Evolutionary conservation across 192 early-diverging fungal species (phyloP).

Genomic region (Umbelopsis sp.): DNA sequence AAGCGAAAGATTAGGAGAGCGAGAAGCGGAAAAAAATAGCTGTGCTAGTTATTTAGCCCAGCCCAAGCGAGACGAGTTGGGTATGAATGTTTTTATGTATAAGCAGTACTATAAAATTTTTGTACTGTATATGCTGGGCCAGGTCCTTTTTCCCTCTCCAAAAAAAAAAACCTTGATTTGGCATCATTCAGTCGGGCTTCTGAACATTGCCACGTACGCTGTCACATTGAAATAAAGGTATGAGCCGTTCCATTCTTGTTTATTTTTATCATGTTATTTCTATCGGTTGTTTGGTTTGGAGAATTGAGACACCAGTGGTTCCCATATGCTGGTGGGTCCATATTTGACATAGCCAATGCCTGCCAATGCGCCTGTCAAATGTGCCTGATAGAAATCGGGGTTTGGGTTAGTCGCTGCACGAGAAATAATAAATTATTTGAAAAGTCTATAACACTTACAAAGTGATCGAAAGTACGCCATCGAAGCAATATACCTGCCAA

Average conservation of each 20-base stretch:
- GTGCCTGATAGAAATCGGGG: slow-evolving; percentile 44
- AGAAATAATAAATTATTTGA: not conserved
- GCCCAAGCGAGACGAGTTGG: not conserved
- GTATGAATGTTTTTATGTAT: slow-evolving; percentile 17
- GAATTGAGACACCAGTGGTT: slow-evolving; percentile 32
- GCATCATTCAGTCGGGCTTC: slow-evolving; percentile 15
- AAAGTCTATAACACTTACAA: slow-evolving; percentile 49
- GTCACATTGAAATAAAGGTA: not conserved
- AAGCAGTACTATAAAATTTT: slow-evolving; percentile 14
- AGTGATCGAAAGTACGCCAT: slow-evolving; percentile 80
- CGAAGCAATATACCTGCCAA: slow-evolving; percentile 68
- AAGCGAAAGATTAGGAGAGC: slow-evolving; percentile 24
- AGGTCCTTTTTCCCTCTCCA: not conserved
- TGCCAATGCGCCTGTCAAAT: slow-evolving; percentile 67
- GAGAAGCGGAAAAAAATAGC: slow-evolving; percentile 23
- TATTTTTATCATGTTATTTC: slow-evolving; percentile 9
- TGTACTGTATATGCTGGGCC: slow-evolving; percentile 2
- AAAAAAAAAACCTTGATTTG: slow-evolving; percentile 24
- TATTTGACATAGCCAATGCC: slow-evolving; percentile 62
- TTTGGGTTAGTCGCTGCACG: not conserved
- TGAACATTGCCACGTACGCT: slow-evolving; percentile 13
- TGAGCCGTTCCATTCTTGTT: slow-evolving; percentile 10
- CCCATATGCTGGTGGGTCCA: slow-evolving; percentile 51
- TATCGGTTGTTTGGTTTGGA: not conserved
- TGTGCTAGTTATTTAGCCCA: not conserved